Conservation (phyloP, 441 rosid genomes). For the Mallotus japonicus region DNA sequence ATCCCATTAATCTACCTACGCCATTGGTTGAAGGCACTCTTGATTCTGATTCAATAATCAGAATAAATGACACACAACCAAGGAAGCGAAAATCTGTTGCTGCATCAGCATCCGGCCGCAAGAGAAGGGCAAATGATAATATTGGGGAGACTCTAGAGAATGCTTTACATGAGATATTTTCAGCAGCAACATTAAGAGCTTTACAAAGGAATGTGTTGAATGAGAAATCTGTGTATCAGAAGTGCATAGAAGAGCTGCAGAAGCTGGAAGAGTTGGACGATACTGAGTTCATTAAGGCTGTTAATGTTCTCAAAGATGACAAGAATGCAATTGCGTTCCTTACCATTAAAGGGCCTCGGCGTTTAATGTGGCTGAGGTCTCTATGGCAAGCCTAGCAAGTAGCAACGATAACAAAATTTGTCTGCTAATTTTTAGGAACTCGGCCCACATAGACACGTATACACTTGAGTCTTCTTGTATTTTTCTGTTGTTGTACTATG, state of each 20-base stretch:
- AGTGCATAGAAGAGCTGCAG: constrained; percentile 43
- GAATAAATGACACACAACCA: constrained; percentile 18
- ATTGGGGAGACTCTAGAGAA: constrained; percentile 29
- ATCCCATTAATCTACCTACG: constrained; percentile 29
- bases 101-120: constrained; percentile 21
- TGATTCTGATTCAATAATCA: constrained; percentile 41
- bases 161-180: constrained; percentile 33
- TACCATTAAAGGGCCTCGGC: constrained; percentile 33
- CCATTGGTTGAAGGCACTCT: constrained; percentile 33
- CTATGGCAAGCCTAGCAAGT: constrained; percentile 18
- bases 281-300: constrained; percentile 29
- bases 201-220: constrained; percentile 19
- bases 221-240: constrained; percentile 29
- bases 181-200: constrained; percentile 26
- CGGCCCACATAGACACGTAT: background rate
- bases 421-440: background rate
- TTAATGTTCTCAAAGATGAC: constrained; percentile 37
- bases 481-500: background rate
- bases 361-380: constrained; percentile 37
- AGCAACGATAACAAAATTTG: background rate
- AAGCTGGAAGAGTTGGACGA: constrained; percentile 32
- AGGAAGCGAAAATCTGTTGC: constrained; percentile 27
- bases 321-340: constrained; percentile 39
- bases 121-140: constrained; percentile 24
- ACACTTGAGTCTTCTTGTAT: background rate